Percentiles rank a stretch among this genome's conserved stretches.
phyloP scores from a whole-genome alignment of 2,329 filamentous ascomycete species.

The Pseudogymnoascus sp. region DNA sequence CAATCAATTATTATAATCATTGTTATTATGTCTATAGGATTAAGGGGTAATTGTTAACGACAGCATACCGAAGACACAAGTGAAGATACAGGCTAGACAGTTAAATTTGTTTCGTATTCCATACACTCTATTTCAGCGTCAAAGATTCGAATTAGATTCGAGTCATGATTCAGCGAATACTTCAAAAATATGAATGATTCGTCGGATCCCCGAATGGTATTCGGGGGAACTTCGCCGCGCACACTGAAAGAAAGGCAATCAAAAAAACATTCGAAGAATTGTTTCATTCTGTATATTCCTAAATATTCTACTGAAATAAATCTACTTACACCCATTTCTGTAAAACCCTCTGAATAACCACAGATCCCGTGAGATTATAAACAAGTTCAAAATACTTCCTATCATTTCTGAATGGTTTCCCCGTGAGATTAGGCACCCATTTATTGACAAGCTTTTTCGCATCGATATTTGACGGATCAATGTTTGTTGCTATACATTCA shows the following conservation, averaged over 20 bases:
- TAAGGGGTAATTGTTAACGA: too few species aligned
- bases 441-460: background rate
- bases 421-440: conserved; percentile 11
- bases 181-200: background rate
- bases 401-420: conserved; percentile 2
- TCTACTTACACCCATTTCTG: too few species aligned
- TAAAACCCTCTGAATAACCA: too few species aligned
- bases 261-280: too few species aligned
- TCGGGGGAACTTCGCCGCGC: background rate
- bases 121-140: too few species aligned
- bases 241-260: background rate
- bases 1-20: too few species aligned
- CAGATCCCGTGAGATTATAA: background rate
- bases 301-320: too few species aligned
- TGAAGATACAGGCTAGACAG: too few species aligned
- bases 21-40: too few species aligned
- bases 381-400: conserved; percentile 8
- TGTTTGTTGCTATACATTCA: conserved; percentile 19
- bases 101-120: too few species aligned
- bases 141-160: background rate
- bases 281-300: too few species aligned
- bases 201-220: background rate
- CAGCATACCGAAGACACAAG: too few species aligned
- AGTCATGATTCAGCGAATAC: background rate
- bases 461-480: conserved; percentile 8